Base-by-base conservation (phyloP, 1,284 basidiomycete species). In the Heliocybe sulcata region DNA sequence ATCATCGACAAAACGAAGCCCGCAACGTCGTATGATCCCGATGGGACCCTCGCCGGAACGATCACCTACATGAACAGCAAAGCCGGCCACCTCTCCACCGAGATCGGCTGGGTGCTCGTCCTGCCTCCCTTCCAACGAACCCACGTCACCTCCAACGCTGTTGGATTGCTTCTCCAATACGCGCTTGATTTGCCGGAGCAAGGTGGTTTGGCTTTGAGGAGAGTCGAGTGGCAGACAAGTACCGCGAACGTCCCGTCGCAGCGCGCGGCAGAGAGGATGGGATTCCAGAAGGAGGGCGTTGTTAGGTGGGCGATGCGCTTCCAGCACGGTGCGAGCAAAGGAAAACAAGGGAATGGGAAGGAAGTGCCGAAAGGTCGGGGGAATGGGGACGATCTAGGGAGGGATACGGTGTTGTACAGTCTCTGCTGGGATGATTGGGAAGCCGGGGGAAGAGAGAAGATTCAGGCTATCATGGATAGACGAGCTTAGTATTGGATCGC, bases 191-290 rank as follows among this genome's bases (percentile, higher is more conserved):
- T 49, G 10, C 52, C 45, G 9, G 48, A 33, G n/a, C 31, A 56
- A 12, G 47, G 23, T 8, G 58, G 58, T 20, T 63, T 69, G n/a
- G 63, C 63, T 0, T 57, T 71, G 23, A 58, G 69, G 9, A 59
- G 70, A 12, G 64, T 66, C 2, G 67, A 70, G 52, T 72, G 69
- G 69, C 63, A 65, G 56, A 65, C 69, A 29, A 61, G 70, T 52
- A 54, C 57, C 10, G 45, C 55, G n/a, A 72, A 72, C 52, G 27
- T 26, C 3, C 60, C 63, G 2, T 67, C 65, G 2, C 53, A 65
- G 6, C 22, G 55, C 4, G 64, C 64, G 1, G 69, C 69, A 1
- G 27, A 64, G 54, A 54, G 66, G 20, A 51, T 71, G 33, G 70
- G 69, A 1, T 68, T 71, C 59, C 53, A 58, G 31, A 47, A 57